Base-by-base conservation (phyloP, 441 rosid genomes). In the Euphorbia celastroides region DNA sequence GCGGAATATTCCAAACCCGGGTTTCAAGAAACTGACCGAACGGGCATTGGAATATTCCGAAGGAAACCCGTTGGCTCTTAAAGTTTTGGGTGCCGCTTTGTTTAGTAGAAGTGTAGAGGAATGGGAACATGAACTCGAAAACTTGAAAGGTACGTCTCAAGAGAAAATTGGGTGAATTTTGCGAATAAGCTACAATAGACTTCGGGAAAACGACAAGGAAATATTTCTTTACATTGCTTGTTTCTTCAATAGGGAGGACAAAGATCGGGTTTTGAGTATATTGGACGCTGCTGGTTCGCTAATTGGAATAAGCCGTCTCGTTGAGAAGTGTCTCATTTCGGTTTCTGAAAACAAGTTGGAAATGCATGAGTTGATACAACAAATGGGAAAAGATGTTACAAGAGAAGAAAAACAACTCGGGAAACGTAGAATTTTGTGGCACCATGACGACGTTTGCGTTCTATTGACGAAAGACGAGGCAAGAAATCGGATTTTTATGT, bases 211-310 rank as follows among this genome's bases (percentile, higher is more conserved):
- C 31, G 72, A 70, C 19, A 66, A 76, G 52, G 44, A 66, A 60
- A 62, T 72, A 61, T 84, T 84, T 65, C 77, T 83, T 3, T 81
- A 81, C 25, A 66, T 83, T 52, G 79, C 85, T 0, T 83, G 85
- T 64, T 80, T 77, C 64, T 76, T 82, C 23, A 52, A 27, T 16
- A 76, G 82, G 20, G 22, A 28, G 32, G 14, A 62, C 8, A 63
- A 34, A 19, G 54, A 66, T 36, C 13, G 5, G 0, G 76, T 71
- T 0, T 59, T 16, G 63, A 41, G 52, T 36, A 55, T 84, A 31
- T 11, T 74, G 6, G 75, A 72, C 7, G 52, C 52, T 6, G 50
- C 13, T 12, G 75, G 69, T 42, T 30, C 64, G 2, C 1, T 30
- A 42, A 62, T 36, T 16, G 72, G 73, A 7, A 23, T 81, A 3